Percentiles rank a stretch among this genome's conserved stretches.
phyloP scores from a whole-genome alignment of 768 basidiomycete species.

The Kwoniella sp. region DNA sequence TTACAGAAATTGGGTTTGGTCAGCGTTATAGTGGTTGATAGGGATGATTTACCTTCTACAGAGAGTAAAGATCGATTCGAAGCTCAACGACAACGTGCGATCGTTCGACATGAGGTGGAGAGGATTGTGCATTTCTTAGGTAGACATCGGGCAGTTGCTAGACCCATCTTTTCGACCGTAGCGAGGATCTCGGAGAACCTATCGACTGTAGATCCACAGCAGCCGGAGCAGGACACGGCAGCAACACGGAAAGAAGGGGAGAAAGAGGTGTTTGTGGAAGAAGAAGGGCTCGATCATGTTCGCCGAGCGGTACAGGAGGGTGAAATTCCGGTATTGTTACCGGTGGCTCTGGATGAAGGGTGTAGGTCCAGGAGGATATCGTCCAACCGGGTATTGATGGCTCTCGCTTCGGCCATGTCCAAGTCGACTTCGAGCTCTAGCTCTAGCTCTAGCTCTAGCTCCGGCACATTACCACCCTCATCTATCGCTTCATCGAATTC shows the following conservation, averaged over 20 bases:
- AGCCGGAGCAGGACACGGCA: slow-evolving; percentile 52
- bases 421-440: slow-evolving; percentile 56
- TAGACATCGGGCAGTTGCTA: slow-evolving; percentile 77
- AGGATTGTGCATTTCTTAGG: slow-evolving; percentile 80
- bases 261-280: slow-evolving; percentile 63
- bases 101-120: slow-evolving; percentile 72
- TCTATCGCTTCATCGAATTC: slow-evolving; percentile 1
- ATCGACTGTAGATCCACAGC: not conserved
- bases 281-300: slow-evolving; percentile 77
- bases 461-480: slow-evolving; percentile 8
- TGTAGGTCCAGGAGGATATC: slow-evolving; percentile 82
- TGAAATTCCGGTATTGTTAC: slow-evolving; percentile 93
- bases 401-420: slow-evolving; percentile 82
- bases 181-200: slow-evolving; percentile 52
- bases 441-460: slow-evolving; percentile 50
- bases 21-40: slow-evolving; percentile 91
- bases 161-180: slow-evolving; percentile 83
- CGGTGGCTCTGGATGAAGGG: slow-evolving; percentile 87
- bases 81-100: slow-evolving; percentile 38
- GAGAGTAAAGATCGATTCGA: slow-evolving; percentile 36
- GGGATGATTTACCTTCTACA: slow-evolving; percentile 65
- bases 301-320: slow-evolving; percentile 86
- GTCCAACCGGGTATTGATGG: slow-evolving; percentile 83
- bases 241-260: slow-evolving; percentile 33
- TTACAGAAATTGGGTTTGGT: slow-evolving; percentile 94